Evolutionary conservation across 228 moss, liverwort and hornwort species (phyloP).

Genomic region (Sphagnum magellanicum): DNA sequence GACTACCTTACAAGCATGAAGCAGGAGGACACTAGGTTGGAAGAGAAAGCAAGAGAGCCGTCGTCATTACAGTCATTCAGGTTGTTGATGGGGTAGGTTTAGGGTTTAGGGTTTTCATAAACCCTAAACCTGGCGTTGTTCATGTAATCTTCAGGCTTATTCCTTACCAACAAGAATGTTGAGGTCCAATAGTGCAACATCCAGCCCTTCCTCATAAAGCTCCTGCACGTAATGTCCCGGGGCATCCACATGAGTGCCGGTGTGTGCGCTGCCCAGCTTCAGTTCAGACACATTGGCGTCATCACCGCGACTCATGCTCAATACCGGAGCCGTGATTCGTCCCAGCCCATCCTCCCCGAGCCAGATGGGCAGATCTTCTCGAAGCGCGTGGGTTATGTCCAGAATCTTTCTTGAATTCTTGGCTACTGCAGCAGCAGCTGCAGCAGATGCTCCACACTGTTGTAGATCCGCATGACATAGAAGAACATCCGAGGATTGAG

Average conservation of each 20-base stretch:
- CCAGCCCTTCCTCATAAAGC: conserved; percentile 54
- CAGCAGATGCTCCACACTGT: no score
- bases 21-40: no score
- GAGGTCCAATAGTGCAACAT: conserved; percentile 62
- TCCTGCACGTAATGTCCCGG: conserved; percentile 79
- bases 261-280: conserved; percentile 45
- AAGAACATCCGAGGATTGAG: no score
- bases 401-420: conserved; percentile 13
- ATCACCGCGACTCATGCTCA: conserved; percentile 46
- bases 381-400: conserved; percentile 61
- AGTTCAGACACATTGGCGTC: conserved; percentile 52
- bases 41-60: no score
- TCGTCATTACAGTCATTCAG: no score
- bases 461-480: no score
- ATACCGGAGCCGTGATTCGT: conserved; percentile 27
- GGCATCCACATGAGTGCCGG: conserved; percentile 83
- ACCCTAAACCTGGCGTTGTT: no score
- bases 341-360: conserved; percentile 24
- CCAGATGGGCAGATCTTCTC: conserved; percentile 52
- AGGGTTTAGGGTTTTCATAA: no score
- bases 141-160: no score
- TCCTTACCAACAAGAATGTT: conserved; percentile 55
- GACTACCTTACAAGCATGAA: no score
- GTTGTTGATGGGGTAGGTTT: no score
- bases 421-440: no score